These are phyloP conservation scores for Corylus heterophylla DNA, from an alignment of 306 rosid genomes.

Conservation along the genomic window DNA sequence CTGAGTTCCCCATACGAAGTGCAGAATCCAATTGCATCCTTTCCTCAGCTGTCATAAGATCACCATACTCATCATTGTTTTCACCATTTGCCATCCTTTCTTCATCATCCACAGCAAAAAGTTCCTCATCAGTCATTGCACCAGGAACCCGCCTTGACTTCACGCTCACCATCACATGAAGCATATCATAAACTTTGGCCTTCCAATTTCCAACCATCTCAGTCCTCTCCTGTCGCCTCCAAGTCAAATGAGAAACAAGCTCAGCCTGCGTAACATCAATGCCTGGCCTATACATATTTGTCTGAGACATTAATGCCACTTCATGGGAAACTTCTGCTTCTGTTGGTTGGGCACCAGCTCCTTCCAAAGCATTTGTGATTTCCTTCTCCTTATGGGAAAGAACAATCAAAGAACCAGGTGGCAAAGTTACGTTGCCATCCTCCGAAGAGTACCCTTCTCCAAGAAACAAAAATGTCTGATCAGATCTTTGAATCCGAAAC, in stretches of 20 bases:
- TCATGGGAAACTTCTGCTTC: conserved; percentile 96
- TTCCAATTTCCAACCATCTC: conserved; percentile 98
- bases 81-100: conserved; percentile 76
- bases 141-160: conserved; percentile 98
- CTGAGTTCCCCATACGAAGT: conserved; percentile 77
- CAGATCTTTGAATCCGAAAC: conserved; percentile 89
- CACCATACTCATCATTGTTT: conserved; percentile 84
- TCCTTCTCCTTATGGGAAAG: conserved; percentile 97
- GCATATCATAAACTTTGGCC: conserved; percentile 97
- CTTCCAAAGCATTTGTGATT: conserved; percentile 95
- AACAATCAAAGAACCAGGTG: conserved; percentile 92
- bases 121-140: conserved; percentile 99
- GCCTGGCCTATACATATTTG: conserved; percentile 97
- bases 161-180: conserved; percentile 95
- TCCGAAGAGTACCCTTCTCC: conserved; percentile 93
- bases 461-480: conserved; percentile 94
- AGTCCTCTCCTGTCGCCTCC: conserved; percentile 98
- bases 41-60: conserved; percentile 94
- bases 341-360: conserved; percentile 92
- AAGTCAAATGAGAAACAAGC: conserved; percentile 87
- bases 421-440: conserved; percentile 63
- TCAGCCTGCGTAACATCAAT: conserved; percentile 98
- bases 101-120: conserved; percentile 84
- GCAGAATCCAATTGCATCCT: conserved; percentile 94
- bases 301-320: conserved; percentile 93